Evolutionary conservation across 2,329 filamentous ascomycete genomes (phyloP), one percentile per base, ranked within the genome.

Genomic region (Diplodia corticola): DNA sequence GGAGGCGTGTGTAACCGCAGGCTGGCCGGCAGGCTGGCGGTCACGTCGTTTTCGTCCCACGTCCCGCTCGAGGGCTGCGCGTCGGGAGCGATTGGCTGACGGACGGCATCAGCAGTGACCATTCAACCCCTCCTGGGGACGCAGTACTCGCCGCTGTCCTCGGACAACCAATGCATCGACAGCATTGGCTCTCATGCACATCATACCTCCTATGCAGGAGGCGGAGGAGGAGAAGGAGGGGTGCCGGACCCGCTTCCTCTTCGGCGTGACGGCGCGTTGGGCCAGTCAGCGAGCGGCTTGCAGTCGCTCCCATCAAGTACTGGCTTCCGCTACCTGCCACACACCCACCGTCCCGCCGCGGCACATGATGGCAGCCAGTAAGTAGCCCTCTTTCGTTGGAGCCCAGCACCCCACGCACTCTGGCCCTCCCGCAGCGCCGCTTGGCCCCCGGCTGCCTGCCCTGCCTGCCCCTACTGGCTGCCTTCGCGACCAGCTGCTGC

Each of bases 301-400:
- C 80, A 78, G 71, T 76, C 80, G 67, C 80, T 83, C 72, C 74
- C 80, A 72, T 74, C 79, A 70, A 78, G 76, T 73, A 82, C 81
- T 76, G 79, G 80, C 74, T 73, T 81, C 78, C 80, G 82, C 78
- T 85, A 83, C 80, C 79, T 80, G 73, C 72, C 82, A 61, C 57
- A 44, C 40, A n/a, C 57, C 77, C 80, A 80, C 75, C 82, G 81
- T 77, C 77, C 82, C 80, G 64, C 63, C 53, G 75, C 78, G 71
- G 76, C 80, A 76, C 78, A 81, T 71, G 83, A 86, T 76, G 77
- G 57, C 57, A 44, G 80, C 76, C 80, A 80, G 84, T 86, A 84
- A 82, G 84, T 86, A 73, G 68, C 73, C 66, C 68, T 67, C 65
- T 75, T 74, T 76, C 75, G 78, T 82, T 82, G 76, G 76, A 68